Percentiles rank a stretch among this genome's conserved stretches.
Conservation (phyloP, 2,329 filamentous ascomycete genomes). For the Ophiostoma piceae region DNA sequence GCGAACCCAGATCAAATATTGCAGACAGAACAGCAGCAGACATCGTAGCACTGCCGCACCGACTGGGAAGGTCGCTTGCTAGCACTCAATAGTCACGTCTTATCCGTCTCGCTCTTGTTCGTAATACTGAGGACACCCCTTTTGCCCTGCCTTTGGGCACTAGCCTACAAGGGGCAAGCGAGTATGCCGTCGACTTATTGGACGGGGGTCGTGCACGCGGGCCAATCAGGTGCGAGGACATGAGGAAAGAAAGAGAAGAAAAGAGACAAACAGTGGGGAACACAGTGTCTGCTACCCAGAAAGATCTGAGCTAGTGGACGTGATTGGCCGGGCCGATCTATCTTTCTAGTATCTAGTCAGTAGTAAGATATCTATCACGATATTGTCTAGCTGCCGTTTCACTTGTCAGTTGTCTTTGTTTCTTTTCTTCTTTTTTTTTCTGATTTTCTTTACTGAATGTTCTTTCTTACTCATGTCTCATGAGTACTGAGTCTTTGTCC, state of each 20-base stretch:
- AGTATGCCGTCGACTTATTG: constrained; percentile 20
- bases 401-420: background rate
- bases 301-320: constrained; percentile 9
- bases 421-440: too few species aligned
- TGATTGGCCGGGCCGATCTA: constrained; percentile 16
- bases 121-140: background rate
- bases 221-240: background rate
- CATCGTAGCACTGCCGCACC: too few species aligned
- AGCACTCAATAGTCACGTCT: background rate
- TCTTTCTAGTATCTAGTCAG: too few species aligned
- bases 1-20: too few species aligned
- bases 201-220: constrained; percentile 5
- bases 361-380: too few species aligned
- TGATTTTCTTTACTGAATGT: too few species aligned
- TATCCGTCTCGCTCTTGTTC: background rate
- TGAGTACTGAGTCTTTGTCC: too few species aligned
- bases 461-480: too few species aligned
- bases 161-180: constrained; percentile 15
- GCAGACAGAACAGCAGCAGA: too few species aligned
- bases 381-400: background rate
- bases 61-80: background rate
- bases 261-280: background rate
- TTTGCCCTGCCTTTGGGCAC: background rate
- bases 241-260: too few species aligned
- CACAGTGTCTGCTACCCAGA: background rate